A percentile compares a stretch with the other conserved stretches of the same genome.
These are phyloP conservation scores for Xylaria sp. DNA, from an alignment of 2,329 filamentous ascomycete genomes.

Conservation along the genomic window DNA sequence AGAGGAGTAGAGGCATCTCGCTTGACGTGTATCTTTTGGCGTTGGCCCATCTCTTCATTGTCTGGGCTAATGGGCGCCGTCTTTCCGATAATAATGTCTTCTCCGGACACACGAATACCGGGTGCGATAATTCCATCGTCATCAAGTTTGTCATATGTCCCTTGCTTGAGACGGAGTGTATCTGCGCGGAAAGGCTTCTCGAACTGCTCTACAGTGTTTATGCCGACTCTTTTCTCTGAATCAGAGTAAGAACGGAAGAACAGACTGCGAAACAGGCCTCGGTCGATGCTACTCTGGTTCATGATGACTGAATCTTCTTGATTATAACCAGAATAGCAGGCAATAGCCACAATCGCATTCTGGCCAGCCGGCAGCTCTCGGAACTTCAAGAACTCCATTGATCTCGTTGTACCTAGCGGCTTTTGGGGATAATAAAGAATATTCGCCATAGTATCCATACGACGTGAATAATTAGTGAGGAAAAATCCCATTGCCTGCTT, in stretches of 20 bases:
- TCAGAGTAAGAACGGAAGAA: conserved; percentile 99
- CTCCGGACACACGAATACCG: conserved; percentile 91
- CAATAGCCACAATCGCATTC: conserved; percentile 97
- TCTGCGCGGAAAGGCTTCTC: conserved; percentile 92
- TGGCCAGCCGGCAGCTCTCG: conserved; percentile 95
- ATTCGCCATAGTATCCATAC: conserved; percentile 99
- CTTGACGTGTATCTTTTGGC: conserved; percentile 88
- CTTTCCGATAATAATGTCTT: conserved; percentile 99
- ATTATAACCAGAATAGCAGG: conserved; percentile 98
- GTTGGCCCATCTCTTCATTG: conserved; percentile 89
- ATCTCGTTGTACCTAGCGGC: conserved; percentile 90
- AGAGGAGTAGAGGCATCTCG: conserved; percentile 95
- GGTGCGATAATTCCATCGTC: conserved; percentile 95
- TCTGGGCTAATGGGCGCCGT: conserved; percentile 94
- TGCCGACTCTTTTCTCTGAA: conserved; percentile 93
- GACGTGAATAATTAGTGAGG: conserved; percentile 92
- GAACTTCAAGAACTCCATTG: conserved; percentile 99
- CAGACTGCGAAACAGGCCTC: conserved; percentile 93
- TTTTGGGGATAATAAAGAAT: conserved; percentile 99
- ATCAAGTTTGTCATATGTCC: conserved; percentile 96
- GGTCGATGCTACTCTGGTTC: conserved; percentile 99
- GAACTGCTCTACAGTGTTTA: conserved; percentile 90
- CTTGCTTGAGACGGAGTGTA: conserved; percentile 90
- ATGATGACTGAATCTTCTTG: conserved; percentile 99
- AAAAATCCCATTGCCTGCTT: conserved; percentile 99